These are phyloP conservation scores for Rhodotorula sp. DNA, from an alignment of 1,284 basidiomycete species.

Conservation along the genomic window DNA sequence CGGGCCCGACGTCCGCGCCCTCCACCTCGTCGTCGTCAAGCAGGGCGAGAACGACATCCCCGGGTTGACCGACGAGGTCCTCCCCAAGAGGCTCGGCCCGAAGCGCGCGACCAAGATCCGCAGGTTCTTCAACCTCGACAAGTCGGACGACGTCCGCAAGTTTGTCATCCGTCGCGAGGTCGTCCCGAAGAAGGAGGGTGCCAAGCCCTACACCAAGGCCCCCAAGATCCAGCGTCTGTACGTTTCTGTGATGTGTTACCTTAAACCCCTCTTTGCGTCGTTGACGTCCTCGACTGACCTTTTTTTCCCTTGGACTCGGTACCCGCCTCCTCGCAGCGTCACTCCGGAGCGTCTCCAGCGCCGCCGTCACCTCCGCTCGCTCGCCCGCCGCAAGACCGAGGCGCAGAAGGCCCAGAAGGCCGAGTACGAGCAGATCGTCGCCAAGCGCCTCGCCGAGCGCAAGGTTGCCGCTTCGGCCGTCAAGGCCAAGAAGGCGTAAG, in stretches of 20 bases:
- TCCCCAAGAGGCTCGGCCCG: constrained; percentile 93
- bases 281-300: too few relatives aligned
- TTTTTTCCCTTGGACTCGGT: too few relatives aligned
- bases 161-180: constrained; percentile 88
- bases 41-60: constrained; percentile 90
- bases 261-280: too few relatives aligned
- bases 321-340: constrained; percentile 63
- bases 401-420: constrained; percentile 91
- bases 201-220: constrained; percentile 90
- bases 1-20: constrained; percentile 91
- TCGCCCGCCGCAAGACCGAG: constrained; percentile 85
- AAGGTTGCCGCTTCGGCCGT: constrained; percentile 67
- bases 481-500: constrained; percentile 49
- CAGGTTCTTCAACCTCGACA: constrained; percentile 95
- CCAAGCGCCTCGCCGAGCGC: constrained; percentile 90
- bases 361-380: constrained; percentile 84
- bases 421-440: constrained; percentile 75
- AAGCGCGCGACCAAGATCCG: constrained; percentile 92
- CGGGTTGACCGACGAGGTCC: constrained; percentile 85
- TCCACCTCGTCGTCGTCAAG: constrained; percentile 93
- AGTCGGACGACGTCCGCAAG: constrained; percentile 97
- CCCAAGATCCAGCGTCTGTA: constrained; percentile 59
- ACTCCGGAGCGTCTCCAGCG: constrained; percentile 94
- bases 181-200: constrained; percentile 80
- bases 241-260: too few relatives aligned